Evolutionary conservation across 495 filamentous ascomycete genomes (phyloP).

Genomic region (Aspergillus carlsbadensis): DNA sequence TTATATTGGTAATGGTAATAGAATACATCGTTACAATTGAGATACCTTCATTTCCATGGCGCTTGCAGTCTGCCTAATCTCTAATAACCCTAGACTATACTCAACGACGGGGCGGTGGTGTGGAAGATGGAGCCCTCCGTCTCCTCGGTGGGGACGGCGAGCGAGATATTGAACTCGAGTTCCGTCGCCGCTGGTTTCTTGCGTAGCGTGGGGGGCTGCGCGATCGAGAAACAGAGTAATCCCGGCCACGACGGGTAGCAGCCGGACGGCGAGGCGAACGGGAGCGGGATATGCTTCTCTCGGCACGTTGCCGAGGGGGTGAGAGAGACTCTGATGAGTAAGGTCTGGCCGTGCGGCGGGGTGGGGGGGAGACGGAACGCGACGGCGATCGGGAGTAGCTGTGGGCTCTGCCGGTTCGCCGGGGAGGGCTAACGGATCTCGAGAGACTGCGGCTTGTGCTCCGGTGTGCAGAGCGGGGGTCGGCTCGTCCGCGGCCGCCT

Average conservation of each 20-base stretch:
- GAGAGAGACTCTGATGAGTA: constrained; percentile 30
- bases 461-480: constrained; percentile 30
- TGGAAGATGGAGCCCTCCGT: constrained; percentile 16
- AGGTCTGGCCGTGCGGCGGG: constrained; percentile 19
- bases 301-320: constrained; percentile 26
- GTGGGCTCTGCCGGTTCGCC: constrained; percentile 23
- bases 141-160: constrained; percentile 22
- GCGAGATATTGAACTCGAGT: constrained; percentile 25
- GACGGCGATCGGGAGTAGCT: constrained; percentile 36
- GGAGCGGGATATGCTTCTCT: constrained; percentile 22
- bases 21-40: background rate
- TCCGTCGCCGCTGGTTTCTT: constrained; percentile 21
- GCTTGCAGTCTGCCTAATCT: background rate
- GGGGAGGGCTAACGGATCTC: constrained; percentile 37
- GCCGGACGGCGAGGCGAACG: constrained; percentile 21
- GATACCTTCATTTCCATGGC: background rate
- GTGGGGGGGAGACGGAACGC: constrained; percentile 36
- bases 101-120: constrained; percentile 28
- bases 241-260: constrained; percentile 13
- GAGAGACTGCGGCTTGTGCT: constrained; percentile 25
- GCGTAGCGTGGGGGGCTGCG: constrained; percentile 23
- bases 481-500: constrained; percentile 26
- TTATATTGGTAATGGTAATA: background rate
- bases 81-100: background rate
- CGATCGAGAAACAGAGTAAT: constrained; percentile 23